These are phyloP conservation scores for Coemansia sp. DNA, from an alignment of 192 early-diverging fungal species.

Conservation along the genomic window DNA sequence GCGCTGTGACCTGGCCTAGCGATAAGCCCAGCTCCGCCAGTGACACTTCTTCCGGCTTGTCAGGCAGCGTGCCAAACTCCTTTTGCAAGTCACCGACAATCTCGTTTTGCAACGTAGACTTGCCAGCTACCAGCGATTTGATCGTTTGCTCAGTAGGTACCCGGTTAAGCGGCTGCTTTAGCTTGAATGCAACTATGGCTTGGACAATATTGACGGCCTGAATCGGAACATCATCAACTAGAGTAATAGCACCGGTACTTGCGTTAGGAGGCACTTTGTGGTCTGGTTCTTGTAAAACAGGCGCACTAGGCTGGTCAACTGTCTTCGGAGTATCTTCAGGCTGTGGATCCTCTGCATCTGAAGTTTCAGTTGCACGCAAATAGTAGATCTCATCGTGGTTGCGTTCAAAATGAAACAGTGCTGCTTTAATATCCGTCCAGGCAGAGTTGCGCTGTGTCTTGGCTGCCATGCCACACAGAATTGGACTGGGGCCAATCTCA, in stretches of 20 bases:
- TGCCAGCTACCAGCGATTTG: conserved; percentile 86
- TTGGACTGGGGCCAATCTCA: conserved; percentile 84
- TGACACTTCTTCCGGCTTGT: conserved; percentile 84
- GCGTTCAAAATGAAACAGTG: conserved; percentile 23
- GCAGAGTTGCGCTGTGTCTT: conserved; percentile 24
- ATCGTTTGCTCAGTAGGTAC: conserved; percentile 68
- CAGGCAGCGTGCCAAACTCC: conserved; percentile 85
- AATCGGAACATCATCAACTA: conserved; percentile 77
- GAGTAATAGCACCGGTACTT: conserved; percentile 13
- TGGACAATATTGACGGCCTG: conserved; percentile 73
- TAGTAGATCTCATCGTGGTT: conserved; percentile 26
- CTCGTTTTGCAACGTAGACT: conserved; percentile 95
- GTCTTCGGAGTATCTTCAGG: conserved; percentile 86
- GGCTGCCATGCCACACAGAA: conserved; percentile 83
- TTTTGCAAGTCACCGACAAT: conserved; percentile 91
- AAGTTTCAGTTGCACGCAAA: no score
- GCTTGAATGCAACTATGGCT: conserved; percentile 83
- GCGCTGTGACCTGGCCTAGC: conserved; percentile 61
- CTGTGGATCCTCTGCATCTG: conserved; percentile 65
- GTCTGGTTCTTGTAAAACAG: conserved; percentile 59
- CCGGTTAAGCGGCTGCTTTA: conserved; percentile 77
- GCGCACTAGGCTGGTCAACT: conserved; percentile 59
- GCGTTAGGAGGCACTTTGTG: conserved; percentile 65
- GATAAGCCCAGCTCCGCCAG: conserved; percentile 75
- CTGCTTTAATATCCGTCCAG: neutral